phyloP scores from a whole-genome alignment of 75 land plant genomes.

The Selaginella moellendorffii region DNA sequence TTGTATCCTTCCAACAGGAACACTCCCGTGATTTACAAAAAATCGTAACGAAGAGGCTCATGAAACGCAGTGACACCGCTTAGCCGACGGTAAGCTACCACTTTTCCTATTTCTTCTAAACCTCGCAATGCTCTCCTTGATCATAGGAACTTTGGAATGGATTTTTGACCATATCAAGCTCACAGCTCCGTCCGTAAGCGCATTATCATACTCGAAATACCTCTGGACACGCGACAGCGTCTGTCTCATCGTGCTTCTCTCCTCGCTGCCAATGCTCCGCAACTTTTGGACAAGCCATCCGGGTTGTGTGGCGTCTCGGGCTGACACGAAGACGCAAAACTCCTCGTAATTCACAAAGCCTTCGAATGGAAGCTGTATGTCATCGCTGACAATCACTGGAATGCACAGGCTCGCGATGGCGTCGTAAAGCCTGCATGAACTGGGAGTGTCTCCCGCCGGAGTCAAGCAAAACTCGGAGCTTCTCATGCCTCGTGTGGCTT shows the following conservation, averaged over 20 bases:
- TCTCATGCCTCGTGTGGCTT: neutral
- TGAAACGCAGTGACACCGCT: neutral
- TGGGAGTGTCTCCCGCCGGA: slow-evolving; percentile 95
- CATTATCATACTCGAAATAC: neutral
- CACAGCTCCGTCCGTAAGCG: neutral
- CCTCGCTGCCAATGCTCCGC: neutral
- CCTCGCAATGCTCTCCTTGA: neutral
- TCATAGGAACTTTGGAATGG: neutral
- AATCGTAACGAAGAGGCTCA: too few relatives aligned
- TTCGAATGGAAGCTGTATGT: slow-evolving; percentile 92
- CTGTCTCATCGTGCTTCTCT: neutral
- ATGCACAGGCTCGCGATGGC: slow-evolving; percentile 94
- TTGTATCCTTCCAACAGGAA: too few relatives aligned
- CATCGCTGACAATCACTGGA: slow-evolving; percentile 92
- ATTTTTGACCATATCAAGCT: neutral
- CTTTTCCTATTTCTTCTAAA: neutral
- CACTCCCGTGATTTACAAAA: too few relatives aligned
- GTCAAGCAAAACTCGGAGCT: slow-evolving; percentile 61
- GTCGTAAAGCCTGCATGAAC: slow-evolving; percentile 86
- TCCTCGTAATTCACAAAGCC: slow-evolving; percentile 17
- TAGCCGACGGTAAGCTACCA: neutral
- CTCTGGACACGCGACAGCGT: neutral
- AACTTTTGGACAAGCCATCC: neutral
- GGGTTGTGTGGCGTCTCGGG: neutral
- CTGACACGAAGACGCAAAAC: neutral